Evolutionary conservation across 441 rosid genomes (phyloP).

Genomic region (Euphorbia schlechtendalii): DNA sequence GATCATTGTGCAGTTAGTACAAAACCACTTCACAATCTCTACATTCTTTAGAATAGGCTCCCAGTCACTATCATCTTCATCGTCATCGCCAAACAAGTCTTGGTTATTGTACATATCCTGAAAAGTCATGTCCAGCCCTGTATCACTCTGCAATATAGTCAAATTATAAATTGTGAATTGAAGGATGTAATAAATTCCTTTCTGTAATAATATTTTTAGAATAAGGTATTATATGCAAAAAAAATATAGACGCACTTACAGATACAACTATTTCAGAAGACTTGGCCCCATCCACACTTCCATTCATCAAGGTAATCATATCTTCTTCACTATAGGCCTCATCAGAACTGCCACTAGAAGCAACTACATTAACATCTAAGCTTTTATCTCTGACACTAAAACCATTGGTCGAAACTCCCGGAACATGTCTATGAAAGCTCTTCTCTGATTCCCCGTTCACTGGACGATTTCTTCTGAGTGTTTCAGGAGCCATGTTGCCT

Average conservation of each 20-base stretch:
- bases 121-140: slow-evolving; percentile 58
- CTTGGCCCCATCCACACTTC: slow-evolving; percentile 18
- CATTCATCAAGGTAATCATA: slow-evolving; percentile 11
- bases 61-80: slow-evolving; percentile 86
- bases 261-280: slow-evolving; percentile 26
- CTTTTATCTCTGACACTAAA: slow-evolving; percentile 33
- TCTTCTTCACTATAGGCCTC: slow-evolving; percentile 28
- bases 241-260: slow-evolving; percentile 27
- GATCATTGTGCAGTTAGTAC: slow-evolving; percentile 84
- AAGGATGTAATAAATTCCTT: slow-evolving; percentile 13
- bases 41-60: slow-evolving; percentile 56
- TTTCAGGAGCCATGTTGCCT: slow-evolving; percentile 50
- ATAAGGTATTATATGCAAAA: slow-evolving; percentile 8
- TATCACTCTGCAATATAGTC: slow-evolving; percentile 34
- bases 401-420: slow-evolving; percentile 25
- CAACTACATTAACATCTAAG: slow-evolving; percentile 27
- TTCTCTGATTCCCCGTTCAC: slow-evolving; percentile 39
- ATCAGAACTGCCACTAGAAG: slow-evolving; percentile 19
- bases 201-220: slow-evolving; percentile 6
- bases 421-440: slow-evolving; percentile 18
- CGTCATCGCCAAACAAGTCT: slow-evolving; percentile 51
- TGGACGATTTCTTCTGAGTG: slow-evolving; percentile 30
- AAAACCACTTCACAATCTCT: slow-evolving; percentile 72
- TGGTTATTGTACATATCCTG: slow-evolving; percentile 55
- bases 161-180: slow-evolving; percentile 10